phyloP scores from a whole-genome alignment of 2,329 filamentous ascomycete species.

The Sporothrix curviconia region DNA sequence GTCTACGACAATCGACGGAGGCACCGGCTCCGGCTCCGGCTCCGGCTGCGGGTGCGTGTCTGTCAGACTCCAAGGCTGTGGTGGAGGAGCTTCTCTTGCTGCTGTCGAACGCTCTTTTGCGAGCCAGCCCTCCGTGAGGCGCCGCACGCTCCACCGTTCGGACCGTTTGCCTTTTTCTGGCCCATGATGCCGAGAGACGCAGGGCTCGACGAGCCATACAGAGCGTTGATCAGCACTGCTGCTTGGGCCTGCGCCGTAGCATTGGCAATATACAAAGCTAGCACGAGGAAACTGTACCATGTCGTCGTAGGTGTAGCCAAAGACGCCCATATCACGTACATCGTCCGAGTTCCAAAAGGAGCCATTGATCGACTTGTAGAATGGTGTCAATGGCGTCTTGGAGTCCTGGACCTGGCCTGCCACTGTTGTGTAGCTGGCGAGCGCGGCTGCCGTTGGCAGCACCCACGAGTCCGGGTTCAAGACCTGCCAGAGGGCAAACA shows the following conservation, averaged over 20 bases:
- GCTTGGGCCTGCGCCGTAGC: constrained; percentile 36
- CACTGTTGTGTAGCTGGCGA: constrained; percentile 54
- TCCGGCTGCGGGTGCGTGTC: no score
- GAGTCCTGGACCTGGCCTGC: constrained; percentile 48
- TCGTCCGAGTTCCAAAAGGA: constrained; percentile 63
- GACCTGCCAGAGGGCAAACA: constrained; percentile 71
- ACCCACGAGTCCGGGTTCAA: constrained; percentile 65
- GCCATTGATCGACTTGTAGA: constrained; percentile 51
- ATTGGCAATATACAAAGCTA: constrained; percentile 24
- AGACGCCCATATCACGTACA: constrained; percentile 50
- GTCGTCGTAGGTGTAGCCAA: constrained; percentile 73
- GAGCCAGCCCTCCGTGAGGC: no score
- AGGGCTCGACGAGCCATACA: constrained; percentile 49
- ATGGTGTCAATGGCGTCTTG: constrained; percentile 58
- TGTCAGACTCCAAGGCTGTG: background rate
- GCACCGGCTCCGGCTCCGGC: no score
- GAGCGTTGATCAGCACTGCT: constrained; percentile 48
- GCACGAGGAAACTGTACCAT: constrained; percentile 23
- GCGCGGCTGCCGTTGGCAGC: constrained; percentile 45
- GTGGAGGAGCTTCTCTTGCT: no score
- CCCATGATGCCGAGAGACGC: constrained; percentile 25
- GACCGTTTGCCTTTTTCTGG: background rate
- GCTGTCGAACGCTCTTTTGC: no score
- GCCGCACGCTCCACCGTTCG: background rate
- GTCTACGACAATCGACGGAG: constrained; percentile 29